Conservation (phyloP, 345 rosid genomes). For the Salix brachista region DNA sequence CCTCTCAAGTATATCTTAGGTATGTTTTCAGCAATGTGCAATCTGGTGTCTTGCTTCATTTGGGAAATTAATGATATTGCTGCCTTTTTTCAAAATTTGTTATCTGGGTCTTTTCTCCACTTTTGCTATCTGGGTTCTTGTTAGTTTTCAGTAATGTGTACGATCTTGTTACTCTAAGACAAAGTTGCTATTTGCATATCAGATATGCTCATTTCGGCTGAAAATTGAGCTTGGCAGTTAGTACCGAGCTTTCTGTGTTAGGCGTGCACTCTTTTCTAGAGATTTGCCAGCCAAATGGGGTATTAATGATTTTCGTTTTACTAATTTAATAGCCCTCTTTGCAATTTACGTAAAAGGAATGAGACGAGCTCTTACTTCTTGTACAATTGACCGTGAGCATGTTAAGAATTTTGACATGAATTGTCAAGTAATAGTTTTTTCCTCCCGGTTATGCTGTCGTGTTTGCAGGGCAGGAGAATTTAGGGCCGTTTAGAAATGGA, state of each 20-base stretch:
- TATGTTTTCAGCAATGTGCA: conserved; percentile 12
- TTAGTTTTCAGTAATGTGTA: not conserved
- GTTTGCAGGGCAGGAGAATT: conserved; percentile 18
- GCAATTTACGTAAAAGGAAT: too few species aligned
- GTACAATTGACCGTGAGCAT: not conserved
- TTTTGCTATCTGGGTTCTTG: conserved; percentile 12
- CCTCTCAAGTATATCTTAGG: conserved; percentile 63
- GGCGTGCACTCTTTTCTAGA: too few species aligned
- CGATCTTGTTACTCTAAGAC: not conserved
- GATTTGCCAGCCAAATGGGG: too few species aligned
- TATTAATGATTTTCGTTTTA: too few species aligned
- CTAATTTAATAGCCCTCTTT: too few species aligned
- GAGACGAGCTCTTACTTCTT: too few species aligned
- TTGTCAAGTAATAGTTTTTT: not conserved
- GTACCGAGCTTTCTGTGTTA: not conserved
- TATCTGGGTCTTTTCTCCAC: conserved; percentile 4
- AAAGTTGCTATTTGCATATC: not conserved
- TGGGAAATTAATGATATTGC: not conserved
- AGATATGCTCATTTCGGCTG: not conserved
- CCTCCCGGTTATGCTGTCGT: not conserved
- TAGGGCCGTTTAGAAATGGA: conserved; percentile 52
- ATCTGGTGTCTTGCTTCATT: not conserved
- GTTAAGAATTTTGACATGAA: too few species aligned
- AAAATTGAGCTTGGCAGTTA: not conserved
- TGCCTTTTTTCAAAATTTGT: not conserved